phyloP scores from a whole-genome alignment of 108 stramenopile species.

The Fistulifera pelliculosa region DNA sequence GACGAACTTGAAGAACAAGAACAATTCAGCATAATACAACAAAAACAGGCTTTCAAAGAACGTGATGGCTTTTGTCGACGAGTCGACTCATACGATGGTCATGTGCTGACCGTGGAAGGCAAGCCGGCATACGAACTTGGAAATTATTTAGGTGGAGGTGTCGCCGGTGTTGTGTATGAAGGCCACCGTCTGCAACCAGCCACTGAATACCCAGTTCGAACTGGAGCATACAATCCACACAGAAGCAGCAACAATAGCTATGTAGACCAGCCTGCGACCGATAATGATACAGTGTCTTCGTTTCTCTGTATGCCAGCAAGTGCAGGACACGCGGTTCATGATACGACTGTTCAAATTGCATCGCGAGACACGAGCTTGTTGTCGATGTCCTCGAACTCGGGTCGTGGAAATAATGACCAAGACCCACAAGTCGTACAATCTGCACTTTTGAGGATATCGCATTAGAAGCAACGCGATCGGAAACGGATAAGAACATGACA shows the following conservation, averaged over 20 bases:
- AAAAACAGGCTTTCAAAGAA: conserved; percentile 39
- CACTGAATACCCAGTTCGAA: conserved; percentile 65
- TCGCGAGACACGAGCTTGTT: neutral
- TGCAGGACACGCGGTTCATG: neutral
- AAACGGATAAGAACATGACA: conserved; percentile 14
- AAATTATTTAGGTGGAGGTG: conserved; percentile 80
- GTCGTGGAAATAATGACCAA: neutral
- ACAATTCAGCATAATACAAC: conserved; percentile 13
- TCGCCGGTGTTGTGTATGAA: conserved; percentile 84
- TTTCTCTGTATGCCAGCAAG: neutral
- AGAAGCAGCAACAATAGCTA: neutral
- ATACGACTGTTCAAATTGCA: neutral
- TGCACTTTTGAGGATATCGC: conserved; percentile 20
- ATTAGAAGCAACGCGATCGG: conserved; percentile 34
- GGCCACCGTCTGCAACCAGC: conserved; percentile 64
- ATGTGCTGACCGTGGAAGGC: conserved; percentile 59
- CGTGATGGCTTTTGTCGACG: conserved; percentile 68
- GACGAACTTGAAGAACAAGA: conserved; percentile 8
- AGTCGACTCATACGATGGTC: conserved; percentile 74
- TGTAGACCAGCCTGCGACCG: neutral
- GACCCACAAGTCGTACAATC: neutral
- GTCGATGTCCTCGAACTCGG: neutral
- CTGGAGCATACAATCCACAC: conserved; percentile 12
- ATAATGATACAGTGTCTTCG: neutral
- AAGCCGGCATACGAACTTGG: conserved; percentile 70